These are phyloP conservation scores for Candida hungchunana DNA, from an alignment of 805 yeast species.

Conservation along the genomic window DNA sequence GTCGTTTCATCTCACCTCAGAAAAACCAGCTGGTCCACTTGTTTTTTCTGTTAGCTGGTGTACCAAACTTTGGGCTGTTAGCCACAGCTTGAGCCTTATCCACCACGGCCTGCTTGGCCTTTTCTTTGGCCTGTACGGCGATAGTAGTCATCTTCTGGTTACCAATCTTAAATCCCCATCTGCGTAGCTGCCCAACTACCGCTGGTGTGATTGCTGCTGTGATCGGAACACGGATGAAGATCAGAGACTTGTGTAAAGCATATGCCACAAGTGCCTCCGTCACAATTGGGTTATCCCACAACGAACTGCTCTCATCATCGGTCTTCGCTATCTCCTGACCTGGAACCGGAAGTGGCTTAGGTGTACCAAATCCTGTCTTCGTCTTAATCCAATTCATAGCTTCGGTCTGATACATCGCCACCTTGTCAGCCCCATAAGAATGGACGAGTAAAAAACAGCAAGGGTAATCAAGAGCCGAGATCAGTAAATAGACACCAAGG, in stretches of 20 bases:
- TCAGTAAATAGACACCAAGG: conserved; percentile 71
- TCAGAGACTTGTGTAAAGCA: conserved; percentile 84
- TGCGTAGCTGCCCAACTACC: conserved; percentile 58
- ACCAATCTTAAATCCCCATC: conserved; percentile 80
- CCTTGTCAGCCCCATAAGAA: conserved; percentile 79
- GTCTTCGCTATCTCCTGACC: conserved; percentile 6
- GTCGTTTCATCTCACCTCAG: conserved; percentile 21
- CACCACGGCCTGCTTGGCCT: conserved; percentile 27
- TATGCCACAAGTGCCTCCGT: conserved; percentile 90
- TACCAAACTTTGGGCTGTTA: conserved; percentile 45
- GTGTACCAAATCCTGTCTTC: conserved; percentile 51
- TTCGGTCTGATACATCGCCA: conserved; percentile 59
- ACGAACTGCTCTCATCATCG: conserved; percentile 12
- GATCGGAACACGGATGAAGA: conserved; percentile 79
- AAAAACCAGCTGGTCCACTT: conserved; percentile 62
- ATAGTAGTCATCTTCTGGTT: conserved; percentile 41
- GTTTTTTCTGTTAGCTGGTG: conserved; percentile 44
- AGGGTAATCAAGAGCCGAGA: conserved; percentile 79
- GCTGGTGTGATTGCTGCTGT: conserved; percentile 91
- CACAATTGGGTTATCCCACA: conserved; percentile 43
- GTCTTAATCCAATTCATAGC: conserved; percentile 40
- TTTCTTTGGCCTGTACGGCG: conserved; percentile 31
- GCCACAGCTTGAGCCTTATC: conserved; percentile 35
- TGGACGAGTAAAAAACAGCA: conserved; percentile 80
- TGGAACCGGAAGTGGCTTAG: conserved; percentile 21